These are phyloP conservation scores for Eucalyptus cladocalyx DNA, from an alignment of 345 rosid species.

Conservation along the genomic window DNA sequence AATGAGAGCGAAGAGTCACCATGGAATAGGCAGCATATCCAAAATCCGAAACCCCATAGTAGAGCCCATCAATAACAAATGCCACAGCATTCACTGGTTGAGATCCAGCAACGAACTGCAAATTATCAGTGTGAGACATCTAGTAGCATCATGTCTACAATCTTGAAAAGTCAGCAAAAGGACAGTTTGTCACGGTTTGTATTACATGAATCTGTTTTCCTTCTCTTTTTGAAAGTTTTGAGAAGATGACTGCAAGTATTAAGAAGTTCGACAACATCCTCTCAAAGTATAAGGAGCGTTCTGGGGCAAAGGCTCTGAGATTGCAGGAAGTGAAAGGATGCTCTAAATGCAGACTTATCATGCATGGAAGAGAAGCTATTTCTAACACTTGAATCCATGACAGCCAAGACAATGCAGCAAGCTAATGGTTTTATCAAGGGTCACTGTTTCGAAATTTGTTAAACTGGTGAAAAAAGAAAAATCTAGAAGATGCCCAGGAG, in stretches of 20 bases:
- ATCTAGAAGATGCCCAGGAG: not conserved
- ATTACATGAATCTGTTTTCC: not conserved
- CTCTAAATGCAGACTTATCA: not conserved
- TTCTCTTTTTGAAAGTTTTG: not conserved
- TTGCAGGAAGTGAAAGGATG: not conserved
- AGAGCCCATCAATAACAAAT: constrained; percentile 85
- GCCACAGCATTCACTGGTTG: constrained; percentile 93
- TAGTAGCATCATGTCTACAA: not conserved
- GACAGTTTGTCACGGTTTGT: not conserved
- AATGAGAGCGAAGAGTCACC: constrained; percentile 28
- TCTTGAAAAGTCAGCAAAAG: not conserved
- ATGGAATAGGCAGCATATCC: constrained; percentile 86
- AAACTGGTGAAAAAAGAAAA: not conserved
- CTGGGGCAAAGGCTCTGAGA: not conserved
- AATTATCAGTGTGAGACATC: not conserved
- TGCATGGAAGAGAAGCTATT: not conserved
- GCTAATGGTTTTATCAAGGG: not conserved
- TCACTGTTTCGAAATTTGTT: not conserved
- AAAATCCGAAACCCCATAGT: constrained; percentile 88
- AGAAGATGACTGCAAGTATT: not conserved
- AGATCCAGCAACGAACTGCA: constrained; percentile 88
- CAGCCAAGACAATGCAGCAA: not conserved
- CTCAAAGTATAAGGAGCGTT: not conserved
- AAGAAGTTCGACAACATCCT: not conserved
- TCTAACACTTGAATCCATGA: not conserved